Conservation (phyloP, 192 early-diverging fungal genomes). For the Glomus cerebriforme region DNA sequence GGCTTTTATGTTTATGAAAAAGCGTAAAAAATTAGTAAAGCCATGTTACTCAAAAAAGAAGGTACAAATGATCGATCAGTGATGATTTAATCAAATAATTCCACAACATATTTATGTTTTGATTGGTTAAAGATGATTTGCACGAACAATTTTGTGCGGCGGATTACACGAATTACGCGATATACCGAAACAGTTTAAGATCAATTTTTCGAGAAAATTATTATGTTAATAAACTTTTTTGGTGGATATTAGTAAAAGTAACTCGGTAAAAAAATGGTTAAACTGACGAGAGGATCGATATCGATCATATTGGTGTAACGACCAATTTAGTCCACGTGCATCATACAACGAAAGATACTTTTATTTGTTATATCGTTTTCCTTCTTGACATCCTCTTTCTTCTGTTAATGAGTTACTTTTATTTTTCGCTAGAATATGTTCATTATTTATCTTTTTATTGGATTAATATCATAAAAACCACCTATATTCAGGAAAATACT, state of each 20-base stretch:
- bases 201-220: too few relatives aligned
- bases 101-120: neutral
- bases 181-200: too few relatives aligned
- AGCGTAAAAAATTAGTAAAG: neutral
- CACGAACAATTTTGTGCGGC: neutral
- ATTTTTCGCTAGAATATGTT: conserved; percentile 58
- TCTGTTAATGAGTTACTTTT: conserved; percentile 30
- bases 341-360: too few relatives aligned
- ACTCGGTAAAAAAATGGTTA: too few relatives aligned
- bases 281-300: too few relatives aligned
- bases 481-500: conserved; percentile 79
- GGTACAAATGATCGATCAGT: neutral
- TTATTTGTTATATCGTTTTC: too few relatives aligned
- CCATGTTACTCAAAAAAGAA: neutral
- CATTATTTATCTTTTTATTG: conserved; percentile 66
- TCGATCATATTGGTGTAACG: too few relatives aligned
- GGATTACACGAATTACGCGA: neutral
- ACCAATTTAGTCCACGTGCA: too few relatives aligned
- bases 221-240: too few relatives aligned
- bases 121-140: neutral
- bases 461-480: conserved; percentile 61
- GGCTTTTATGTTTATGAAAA: neutral
- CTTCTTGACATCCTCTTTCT: too few relatives aligned
- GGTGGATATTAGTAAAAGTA: too few relatives aligned
- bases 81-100: neutral